A percentile compares a stretch with the other conserved stretches of the same genome.
These are phyloP conservation scores for Cadophora gregata DNA, from an alignment of 2,329 filamentous ascomycete species.

Conservation along the genomic window DNA sequence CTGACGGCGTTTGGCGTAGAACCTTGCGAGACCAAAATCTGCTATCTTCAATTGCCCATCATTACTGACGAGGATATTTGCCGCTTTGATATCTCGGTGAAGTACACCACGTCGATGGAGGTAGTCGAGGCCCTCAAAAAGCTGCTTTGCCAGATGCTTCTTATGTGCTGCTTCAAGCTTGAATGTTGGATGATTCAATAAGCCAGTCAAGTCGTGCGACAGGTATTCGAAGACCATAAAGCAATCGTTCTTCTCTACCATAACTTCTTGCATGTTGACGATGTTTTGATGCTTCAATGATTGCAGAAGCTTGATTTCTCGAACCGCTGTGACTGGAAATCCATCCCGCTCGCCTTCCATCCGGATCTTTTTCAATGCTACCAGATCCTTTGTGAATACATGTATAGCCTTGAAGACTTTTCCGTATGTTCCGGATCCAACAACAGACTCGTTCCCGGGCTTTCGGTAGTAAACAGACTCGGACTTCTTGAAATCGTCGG, in stretches of 20 bases:
- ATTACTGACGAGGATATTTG: constrained; percentile 93
- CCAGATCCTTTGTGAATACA: constrained; percentile 84
- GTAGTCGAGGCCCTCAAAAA: constrained; percentile 94
- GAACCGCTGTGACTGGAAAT: constrained; percentile 88
- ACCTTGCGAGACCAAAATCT: constrained; percentile 94
- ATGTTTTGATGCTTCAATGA: constrained; percentile 83
- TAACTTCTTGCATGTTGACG: constrained; percentile 85
- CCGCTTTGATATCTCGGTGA: constrained; percentile 97
- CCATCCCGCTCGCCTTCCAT: constrained; percentile 94
- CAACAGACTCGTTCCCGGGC: constrained; percentile 95
- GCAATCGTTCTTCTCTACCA: constrained; percentile 98
- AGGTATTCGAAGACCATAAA: constrained; percentile 99
- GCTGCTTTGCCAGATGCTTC: constrained; percentile 89
- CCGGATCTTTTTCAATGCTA: constrained; percentile 87
- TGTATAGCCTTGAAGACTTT: constrained; percentile 95
- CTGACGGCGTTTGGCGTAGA: constrained; percentile 90
- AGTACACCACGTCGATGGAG: constrained; percentile 91
- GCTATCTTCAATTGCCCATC: constrained; percentile 89
- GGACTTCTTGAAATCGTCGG: constrained; percentile 75
- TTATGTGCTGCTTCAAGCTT: constrained; percentile 83
- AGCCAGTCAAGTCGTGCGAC: constrained; percentile 91
- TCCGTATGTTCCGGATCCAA: constrained; percentile 93
- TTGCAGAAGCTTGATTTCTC: constrained; percentile 91
- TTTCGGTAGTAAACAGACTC: constrained; percentile 95
- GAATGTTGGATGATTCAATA: constrained; percentile 94